Base-by-base conservation (phyloP, 2,329 filamentous ascomycete species). In the Xylariomycetidae sp. region DNA sequence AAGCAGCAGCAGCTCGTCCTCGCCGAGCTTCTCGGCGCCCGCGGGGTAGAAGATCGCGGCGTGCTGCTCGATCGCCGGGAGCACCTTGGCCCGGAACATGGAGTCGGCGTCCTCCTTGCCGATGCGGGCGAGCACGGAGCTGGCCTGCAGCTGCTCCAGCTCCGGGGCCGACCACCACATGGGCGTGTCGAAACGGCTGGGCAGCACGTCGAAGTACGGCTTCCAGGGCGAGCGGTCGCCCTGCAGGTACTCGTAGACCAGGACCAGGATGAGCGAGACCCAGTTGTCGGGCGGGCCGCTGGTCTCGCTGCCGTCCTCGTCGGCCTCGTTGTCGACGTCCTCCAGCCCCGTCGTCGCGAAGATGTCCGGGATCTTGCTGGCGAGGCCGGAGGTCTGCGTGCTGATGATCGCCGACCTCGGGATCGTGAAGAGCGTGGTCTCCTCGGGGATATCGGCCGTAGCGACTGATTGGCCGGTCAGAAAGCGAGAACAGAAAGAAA, bases 81-180 rank as follows among this genome's bases (percentile, higher is more conserved):
- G 40, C n/a, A 79, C 59, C 29, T 64, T 67, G 23, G 57, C 46
- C 6, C 67, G 66, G 51, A 94, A 88, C 56, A 77, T 78, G 25
- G 71, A 61, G 39, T 93, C 80, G 3, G 87, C 86, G 34, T 74
- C 68, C 4, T 73, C 65, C 45, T 77, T 85, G 29, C 87, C 88
- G 43, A 95, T 82, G 55, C 88, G 90, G 40, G 72, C 61, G 3
- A 79, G 57, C n/a, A 92, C 75, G 1, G 85, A 75, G 52, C 85
- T 89, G 13, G 81, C 84, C 60, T 90, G 81, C 7, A 95, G 72
- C 49, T 82, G 70, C 1, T 65, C 61, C 3, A 95, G 67, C 56
- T 95, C 87, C 1, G 66, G 61, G 1, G 72, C 64, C 2, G 73
- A 66, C 89, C 89, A 95, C 62, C 89, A 95, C 84, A 95, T 95